Evolutionary conservation across 257 asterid species (phyloP).

Genomic region (Fraxinus cuspidata): DNA sequence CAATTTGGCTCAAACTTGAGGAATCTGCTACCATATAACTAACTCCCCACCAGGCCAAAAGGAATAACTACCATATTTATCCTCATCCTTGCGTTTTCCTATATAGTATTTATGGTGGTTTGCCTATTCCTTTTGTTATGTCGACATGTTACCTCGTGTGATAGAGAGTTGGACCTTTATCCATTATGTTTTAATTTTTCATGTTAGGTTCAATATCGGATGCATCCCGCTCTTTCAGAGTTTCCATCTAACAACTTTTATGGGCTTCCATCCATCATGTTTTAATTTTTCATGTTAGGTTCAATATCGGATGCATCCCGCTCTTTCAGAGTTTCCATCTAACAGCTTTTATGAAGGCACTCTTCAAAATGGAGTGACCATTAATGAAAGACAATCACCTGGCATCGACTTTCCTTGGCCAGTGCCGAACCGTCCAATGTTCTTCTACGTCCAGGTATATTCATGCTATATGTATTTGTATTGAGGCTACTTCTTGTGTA

Average conservation of each 20-base stretch:
- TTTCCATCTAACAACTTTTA: constrained; percentile 96
- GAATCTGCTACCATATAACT: constrained; percentile 10
- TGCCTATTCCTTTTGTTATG: not conserved
- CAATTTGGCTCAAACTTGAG: constrained; percentile 8
- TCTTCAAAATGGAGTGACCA: constrained; percentile 96
- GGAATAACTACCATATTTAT: too few species aligned
- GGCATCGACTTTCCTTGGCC: constrained; percentile 99
- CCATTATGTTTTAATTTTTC: not conserved
- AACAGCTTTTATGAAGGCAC: constrained; percentile 98
- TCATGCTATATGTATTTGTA: constrained; percentile 11
- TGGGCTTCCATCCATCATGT: constrained; percentile 24
- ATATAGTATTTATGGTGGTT: not conserved
- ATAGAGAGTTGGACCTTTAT: constrained; percentile 12
- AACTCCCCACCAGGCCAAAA: too few species aligned
- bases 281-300: constrained; percentile 52
- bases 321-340: constrained; percentile 94
- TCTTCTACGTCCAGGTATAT: constrained; percentile 94
- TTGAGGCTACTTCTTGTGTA: constrained; percentile 6
- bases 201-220: constrained; percentile 90
- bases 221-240: constrained; percentile 98
- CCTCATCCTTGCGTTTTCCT: too few species aligned
- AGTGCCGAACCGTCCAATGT: constrained; percentile 97
- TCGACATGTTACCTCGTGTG: not conserved
- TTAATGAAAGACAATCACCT: constrained; percentile 89
- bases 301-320: constrained; percentile 99